phyloP scores from a whole-genome alignment of 192 early-diverging fungal genomes.

The Backusella psychrophila region DNA sequence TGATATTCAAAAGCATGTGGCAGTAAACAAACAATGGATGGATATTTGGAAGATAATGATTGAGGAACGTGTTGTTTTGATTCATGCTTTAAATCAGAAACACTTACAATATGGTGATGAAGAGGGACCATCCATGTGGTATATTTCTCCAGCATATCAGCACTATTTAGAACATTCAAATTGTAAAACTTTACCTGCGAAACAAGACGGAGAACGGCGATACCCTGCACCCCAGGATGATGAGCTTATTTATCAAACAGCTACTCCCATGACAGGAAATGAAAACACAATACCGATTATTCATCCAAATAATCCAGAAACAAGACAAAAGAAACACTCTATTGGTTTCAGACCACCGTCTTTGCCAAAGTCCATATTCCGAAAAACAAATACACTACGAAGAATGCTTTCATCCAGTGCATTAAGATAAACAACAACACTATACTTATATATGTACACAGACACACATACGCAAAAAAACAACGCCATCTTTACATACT shows the following conservation, averaged over 20 bases:
- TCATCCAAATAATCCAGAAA: not conserved
- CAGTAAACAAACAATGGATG: constrained; percentile 20
- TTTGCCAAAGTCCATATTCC: not conserved
- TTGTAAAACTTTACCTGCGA: not conserved
- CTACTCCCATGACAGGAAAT: not conserved
- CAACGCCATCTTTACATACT: not conserved
- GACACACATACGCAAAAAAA: not conserved
- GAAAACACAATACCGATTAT: not conserved
- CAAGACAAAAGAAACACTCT: not conserved
- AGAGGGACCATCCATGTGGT: not conserved
- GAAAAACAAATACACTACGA: not conserved
- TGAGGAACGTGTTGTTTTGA: constrained; percentile 17
- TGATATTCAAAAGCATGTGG: constrained; percentile 6
- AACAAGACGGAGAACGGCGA: not conserved
- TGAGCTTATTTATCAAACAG: not conserved
- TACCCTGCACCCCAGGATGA: not conserved
- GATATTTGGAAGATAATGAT: constrained; percentile 26
- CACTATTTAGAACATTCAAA: not conserved
- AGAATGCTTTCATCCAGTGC: constrained; percentile 9
- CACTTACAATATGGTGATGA: not conserved
- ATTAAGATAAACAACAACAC: not conserved
- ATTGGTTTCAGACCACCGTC: not conserved
- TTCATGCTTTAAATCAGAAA: constrained; percentile 13
- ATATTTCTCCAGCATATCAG: not conserved
- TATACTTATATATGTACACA: not conserved